Conservation (phyloP, 306 rosid species). For the Cyclanthera cordifolia region DNA sequence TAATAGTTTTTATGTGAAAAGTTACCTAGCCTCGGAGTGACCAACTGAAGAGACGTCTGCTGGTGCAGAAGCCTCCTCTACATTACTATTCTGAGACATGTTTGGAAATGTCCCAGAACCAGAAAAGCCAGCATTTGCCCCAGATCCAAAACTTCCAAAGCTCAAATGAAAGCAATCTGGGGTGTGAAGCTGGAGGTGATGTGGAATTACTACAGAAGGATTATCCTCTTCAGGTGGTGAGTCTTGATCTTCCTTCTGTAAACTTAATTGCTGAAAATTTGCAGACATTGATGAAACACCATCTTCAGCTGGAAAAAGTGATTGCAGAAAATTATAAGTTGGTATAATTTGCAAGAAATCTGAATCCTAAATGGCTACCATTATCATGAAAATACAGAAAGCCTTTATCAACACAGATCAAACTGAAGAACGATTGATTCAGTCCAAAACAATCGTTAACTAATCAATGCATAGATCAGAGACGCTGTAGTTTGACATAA, state of each 20-base stretch:
- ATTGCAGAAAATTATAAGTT: neutral
- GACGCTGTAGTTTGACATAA: neutral
- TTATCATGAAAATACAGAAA: neutral
- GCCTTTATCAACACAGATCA: neutral
- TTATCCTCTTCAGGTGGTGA: constrained; percentile 54
- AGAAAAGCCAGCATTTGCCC: constrained; percentile 28
- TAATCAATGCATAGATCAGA: too few species aligned
- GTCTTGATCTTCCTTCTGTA: constrained; percentile 50
- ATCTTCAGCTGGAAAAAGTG: constrained; percentile 45
- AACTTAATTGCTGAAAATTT: constrained; percentile 56
- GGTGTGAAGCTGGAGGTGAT: constrained; percentile 81
- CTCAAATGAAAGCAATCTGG: constrained; percentile 91
- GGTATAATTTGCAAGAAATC: neutral
- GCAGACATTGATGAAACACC: constrained; percentile 53
- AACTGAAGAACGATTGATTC: neutral
- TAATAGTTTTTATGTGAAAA: neutral
- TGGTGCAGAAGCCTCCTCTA: constrained; percentile 24
- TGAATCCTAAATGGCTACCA: neutral
- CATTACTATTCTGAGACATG: constrained; percentile 36
- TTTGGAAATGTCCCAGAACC: constrained; percentile 36
- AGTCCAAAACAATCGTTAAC: too few species aligned
- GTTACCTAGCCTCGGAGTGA: constrained; percentile 58
- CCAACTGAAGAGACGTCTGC: constrained; percentile 55
- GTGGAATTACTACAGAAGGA: constrained; percentile 81
- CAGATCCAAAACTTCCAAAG: constrained; percentile 94